A percentile compares a stretch with the other conserved stretches of the same genome.
Evolutionary conservation across 306 rosid species (phyloP).

Genomic region (Cucurbita moschata): DNA sequence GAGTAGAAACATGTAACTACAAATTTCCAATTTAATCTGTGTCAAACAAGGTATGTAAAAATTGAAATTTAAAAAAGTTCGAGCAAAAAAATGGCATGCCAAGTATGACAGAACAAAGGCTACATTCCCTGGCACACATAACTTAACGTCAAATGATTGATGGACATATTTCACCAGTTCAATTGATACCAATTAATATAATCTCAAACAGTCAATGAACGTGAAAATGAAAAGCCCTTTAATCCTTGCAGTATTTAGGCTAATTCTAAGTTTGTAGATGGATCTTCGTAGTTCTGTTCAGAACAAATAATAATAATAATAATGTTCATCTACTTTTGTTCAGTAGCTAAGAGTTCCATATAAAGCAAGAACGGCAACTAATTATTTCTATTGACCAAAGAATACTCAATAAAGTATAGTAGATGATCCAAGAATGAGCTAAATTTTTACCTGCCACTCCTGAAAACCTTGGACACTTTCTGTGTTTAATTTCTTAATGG

Average conservation of each 20-base stretch:
- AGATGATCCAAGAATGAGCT: not conserved
- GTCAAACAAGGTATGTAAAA: not conserved
- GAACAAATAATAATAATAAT: not conserved
- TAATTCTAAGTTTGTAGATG: not conserved
- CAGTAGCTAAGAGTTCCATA: not conserved
- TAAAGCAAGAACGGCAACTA: not conserved
- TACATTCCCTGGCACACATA: not conserved
- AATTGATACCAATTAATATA: no score
- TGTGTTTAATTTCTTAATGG: conserved; percentile 53
- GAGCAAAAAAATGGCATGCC: no score
- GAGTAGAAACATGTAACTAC: not conserved
- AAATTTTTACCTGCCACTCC: conserved; percentile 62
- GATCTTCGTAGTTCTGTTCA: not conserved
- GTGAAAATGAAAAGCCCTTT: not conserved
- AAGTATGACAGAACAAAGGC: not conserved
- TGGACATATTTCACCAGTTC: not conserved
- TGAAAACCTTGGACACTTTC: conserved; percentile 68
- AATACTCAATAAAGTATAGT: not conserved
- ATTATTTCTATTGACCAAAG: not conserved
- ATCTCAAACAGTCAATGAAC: no score
- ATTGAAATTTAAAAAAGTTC: no score
- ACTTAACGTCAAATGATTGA: not conserved
- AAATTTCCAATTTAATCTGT: not conserved
- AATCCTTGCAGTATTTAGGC: not conserved
- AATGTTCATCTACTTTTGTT: not conserved